Evolutionary conservation across 208 protist genomes (phyloP).

Genomic region (Leishmania mexicana): DNA sequence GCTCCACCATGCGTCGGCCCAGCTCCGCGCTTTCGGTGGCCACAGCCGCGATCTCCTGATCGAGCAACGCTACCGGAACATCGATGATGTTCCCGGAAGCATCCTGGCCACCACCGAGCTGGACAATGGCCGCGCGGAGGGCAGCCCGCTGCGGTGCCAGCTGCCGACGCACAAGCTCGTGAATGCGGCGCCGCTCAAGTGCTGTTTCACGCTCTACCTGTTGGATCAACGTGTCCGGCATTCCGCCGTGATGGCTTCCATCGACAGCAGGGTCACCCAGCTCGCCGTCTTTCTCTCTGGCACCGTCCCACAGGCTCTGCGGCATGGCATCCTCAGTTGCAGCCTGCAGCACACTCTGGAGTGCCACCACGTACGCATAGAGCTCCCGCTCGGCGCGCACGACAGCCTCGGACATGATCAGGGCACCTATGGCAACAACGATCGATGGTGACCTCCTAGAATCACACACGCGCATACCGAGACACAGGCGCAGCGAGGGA

Average conservation of each 20-base stretch:
- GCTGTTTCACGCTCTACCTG: constrained; percentile 68
- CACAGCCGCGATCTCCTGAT: constrained; percentile 61
- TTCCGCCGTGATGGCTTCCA: constrained; percentile 1
- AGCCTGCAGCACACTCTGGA: constrained; percentile 46
- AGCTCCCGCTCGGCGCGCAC: constrained; percentile 70
- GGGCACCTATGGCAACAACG: background rate
- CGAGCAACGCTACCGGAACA: constrained; percentile 54
- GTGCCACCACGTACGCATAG: constrained; percentile 53
- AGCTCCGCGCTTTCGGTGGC: constrained; percentile 53
- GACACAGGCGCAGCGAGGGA: background rate
- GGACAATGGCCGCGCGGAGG: constrained; percentile 44
- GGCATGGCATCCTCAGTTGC: constrained; percentile 72
- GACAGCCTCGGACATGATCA: constrained; percentile 66
- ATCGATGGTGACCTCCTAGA: background rate
- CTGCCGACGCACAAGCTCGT: constrained; percentile 22
- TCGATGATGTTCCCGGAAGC: constrained; percentile 46
- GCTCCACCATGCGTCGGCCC: constrained; percentile 59
- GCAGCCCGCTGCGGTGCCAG: constrained; percentile 39
- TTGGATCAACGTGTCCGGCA: constrained; percentile 72
- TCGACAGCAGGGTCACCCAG: background rate
- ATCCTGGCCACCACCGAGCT: constrained; percentile 54
- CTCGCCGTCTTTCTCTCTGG: constrained; percentile 2
- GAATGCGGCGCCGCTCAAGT: constrained; percentile 57
- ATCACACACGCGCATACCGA: background rate
- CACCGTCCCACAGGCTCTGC: constrained; percentile 42